Percentiles rank a stretch among this genome's conserved stretches.
Evolutionary conservation across 2,329 filamentous ascomycete genomes (phyloP).

Genomic region (Aureobasidium sp.): DNA sequence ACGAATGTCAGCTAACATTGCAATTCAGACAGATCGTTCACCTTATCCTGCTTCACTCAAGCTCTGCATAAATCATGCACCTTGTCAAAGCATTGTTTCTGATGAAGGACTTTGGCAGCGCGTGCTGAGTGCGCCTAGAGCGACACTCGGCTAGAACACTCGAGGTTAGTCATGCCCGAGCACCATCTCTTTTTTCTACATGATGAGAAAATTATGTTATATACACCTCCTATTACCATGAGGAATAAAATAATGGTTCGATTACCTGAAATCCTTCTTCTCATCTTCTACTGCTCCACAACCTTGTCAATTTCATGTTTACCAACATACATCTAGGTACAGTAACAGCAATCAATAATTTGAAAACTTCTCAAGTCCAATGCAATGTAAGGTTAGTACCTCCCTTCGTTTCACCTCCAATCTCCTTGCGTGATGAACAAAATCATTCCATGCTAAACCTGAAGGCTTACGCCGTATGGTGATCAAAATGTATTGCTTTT

Average conservation of each 20-base stretch:
- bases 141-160: neutral
- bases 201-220: conserved; percentile 44
- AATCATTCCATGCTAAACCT: conserved; percentile 73
- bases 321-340: conserved; percentile 9
- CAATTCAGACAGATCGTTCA: conserved; percentile 9
- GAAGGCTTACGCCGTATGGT: conserved; percentile 59
- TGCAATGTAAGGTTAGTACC: conserved; percentile 1
- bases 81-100: neutral
- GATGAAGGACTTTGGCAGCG: neutral
- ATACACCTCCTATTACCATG: conserved; percentile 43
- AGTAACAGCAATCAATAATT: neutral
- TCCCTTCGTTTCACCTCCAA: neutral
- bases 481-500: conserved; percentile 63
- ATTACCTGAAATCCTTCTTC: conserved; percentile 36
- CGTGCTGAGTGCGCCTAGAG: neutral
- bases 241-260: conserved; percentile 40
- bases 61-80: conserved; percentile 16
- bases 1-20: conserved; percentile 13
- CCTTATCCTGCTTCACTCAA: neutral
- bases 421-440: conserved; percentile 53
- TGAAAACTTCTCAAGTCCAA: neutral
- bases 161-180: conserved; percentile 4
- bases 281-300: neutral
- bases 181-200: conserved; percentile 15
- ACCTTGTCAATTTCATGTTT: conserved; percentile 4